Evolutionary conservation across 1,284 basidiomycete species (phyloP).

Genomic region (Cryptococcus amylolentus): DNA sequence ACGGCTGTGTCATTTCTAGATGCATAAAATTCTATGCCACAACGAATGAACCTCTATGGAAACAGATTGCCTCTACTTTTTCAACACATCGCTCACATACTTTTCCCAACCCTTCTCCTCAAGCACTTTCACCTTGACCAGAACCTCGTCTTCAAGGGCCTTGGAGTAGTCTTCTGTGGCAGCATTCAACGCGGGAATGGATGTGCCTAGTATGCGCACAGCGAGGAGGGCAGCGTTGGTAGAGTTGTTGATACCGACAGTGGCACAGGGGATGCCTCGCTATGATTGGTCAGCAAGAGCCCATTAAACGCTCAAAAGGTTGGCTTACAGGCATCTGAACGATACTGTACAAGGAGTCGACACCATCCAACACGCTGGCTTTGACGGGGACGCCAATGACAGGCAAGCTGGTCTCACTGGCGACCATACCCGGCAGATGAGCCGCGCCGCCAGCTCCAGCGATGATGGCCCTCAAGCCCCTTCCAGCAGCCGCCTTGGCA

Average conservation of each 20-base stretch:
- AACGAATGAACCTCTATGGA: too few species aligned
- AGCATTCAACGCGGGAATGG: slow-evolving; percentile 63
- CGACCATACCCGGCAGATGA: slow-evolving; percentile 97
- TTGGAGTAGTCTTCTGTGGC: slow-evolving; percentile 75
- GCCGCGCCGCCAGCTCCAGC: slow-evolving; percentile 97
- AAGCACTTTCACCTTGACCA: slow-evolving; percentile 75
- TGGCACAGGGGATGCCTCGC: slow-evolving; percentile 95
- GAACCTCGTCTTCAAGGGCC: slow-evolving; percentile 74
- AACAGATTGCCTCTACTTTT: slow-evolving; percentile 38
- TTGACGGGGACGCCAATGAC: slow-evolving; percentile 98
- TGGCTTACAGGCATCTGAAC: slow-evolving; percentile 93
- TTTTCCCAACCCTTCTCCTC: slow-evolving; percentile 80
- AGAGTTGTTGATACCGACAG: slow-evolving; percentile 94
- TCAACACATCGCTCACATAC: slow-evolving; percentile 56
- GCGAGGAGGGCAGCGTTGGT: slow-evolving; percentile 92
- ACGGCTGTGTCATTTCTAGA: not conserved
- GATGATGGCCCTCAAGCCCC: slow-evolving; percentile 77
- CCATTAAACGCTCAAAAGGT: not conserved
- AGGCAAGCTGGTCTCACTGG: slow-evolving; percentile 85
- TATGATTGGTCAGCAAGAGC: slow-evolving; percentile 39
- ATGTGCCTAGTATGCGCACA: slow-evolving; percentile 76
- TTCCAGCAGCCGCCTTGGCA: slow-evolving; percentile 67
- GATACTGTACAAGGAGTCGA: slow-evolving; percentile 94
- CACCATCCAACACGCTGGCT: slow-evolving; percentile 87
- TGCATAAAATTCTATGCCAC: not conserved